These are phyloP conservation scores for Globisporangium recalcitrans DNA, from an alignment of 352 stramenopile genomes.

Conservation along the genomic window DNA sequence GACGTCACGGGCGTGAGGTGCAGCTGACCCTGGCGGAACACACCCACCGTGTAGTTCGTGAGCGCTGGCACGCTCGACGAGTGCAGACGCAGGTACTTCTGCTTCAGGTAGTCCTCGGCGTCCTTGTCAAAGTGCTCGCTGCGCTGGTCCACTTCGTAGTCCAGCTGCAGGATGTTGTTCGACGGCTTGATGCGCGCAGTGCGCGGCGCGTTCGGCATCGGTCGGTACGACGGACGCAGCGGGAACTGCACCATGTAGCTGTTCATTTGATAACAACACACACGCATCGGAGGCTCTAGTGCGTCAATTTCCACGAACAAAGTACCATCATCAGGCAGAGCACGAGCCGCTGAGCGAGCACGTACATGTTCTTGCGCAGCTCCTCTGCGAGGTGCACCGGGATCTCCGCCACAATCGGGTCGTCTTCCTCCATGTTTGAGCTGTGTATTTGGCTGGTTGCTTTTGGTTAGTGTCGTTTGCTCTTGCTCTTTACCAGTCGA, in stretches of 20 bases:
- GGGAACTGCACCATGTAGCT: slow-evolving; percentile 80
- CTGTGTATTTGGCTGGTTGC: neutral
- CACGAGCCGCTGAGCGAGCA: neutral
- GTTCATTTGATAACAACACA: neutral
- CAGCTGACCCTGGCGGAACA: slow-evolving; percentile 76
- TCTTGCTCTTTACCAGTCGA: too few species aligned
- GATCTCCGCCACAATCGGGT: slow-evolving; percentile 80
- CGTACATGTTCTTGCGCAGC: slow-evolving; percentile 62
- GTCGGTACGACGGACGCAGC: slow-evolving; percentile 68
- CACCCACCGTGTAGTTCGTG: slow-evolving; percentile 74
- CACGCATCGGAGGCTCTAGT: neutral
- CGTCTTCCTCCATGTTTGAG: slow-evolving; percentile 39
- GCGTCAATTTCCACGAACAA: neutral
- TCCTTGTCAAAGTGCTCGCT: slow-evolving; percentile 73
- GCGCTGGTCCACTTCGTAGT: slow-evolving; percentile 68
- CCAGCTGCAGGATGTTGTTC: slow-evolving; percentile 74
- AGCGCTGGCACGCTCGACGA: slow-evolving; percentile 56
- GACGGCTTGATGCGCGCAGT: slow-evolving; percentile 63
- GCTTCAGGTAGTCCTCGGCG: slow-evolving; percentile 76
- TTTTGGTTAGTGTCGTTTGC: neutral
- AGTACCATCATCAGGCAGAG: neutral
- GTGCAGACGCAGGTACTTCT: slow-evolving; percentile 62
- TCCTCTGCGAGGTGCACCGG: slow-evolving; percentile 75
- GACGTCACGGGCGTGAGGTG: slow-evolving; percentile 66
- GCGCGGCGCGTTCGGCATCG: slow-evolving; percentile 55